Conservation (phyloP, 495 filamentous ascomycete species). For the Podospora fimiseda region DNA sequence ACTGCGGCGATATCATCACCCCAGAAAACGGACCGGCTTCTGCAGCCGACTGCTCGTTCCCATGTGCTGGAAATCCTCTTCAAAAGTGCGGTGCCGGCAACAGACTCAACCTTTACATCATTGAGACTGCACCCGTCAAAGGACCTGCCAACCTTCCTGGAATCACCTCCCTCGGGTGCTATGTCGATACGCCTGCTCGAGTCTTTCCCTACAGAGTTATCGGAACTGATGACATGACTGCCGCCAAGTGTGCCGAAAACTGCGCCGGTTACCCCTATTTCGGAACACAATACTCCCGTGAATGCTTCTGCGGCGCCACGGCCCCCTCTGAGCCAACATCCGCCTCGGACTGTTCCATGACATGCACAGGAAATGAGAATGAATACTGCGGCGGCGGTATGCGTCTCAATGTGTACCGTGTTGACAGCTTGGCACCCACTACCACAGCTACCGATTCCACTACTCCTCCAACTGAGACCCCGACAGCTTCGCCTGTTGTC, state of each 20-base stretch:
- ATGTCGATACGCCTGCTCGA: constrained; percentile 43
- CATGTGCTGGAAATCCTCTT: constrained; percentile 39
- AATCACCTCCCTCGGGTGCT: constrained; percentile 43
- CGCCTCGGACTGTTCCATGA: constrained; percentile 34
- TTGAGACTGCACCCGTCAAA: constrained; percentile 21
- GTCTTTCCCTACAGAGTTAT: constrained; percentile 39
- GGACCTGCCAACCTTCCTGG: constrained; percentile 12
- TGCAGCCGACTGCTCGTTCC: constrained; percentile 41
- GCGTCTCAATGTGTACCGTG: constrained; percentile 28
- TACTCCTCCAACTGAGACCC: constrained; percentile 21
- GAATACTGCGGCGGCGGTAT: constrained; percentile 37
- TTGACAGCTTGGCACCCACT: not conserved
- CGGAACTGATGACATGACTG: constrained; percentile 44
- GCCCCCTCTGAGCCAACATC: constrained; percentile 29
- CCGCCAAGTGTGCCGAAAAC: constrained; percentile 48
- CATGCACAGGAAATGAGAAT: constrained; percentile 37
- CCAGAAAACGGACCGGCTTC: constrained; percentile 33
- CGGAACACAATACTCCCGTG: constrained; percentile 59
- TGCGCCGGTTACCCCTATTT: constrained; percentile 50
- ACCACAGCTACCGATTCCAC: constrained; percentile 26
- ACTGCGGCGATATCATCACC: constrained; percentile 50
- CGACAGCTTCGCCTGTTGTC: constrained; percentile 22
- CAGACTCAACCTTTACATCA: constrained; percentile 44
- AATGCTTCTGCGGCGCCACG: constrained; percentile 61
- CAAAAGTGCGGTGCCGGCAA: constrained; percentile 44